Base-by-base conservation (phyloP, 2,329 filamentous ascomycete genomes). In the Lachnellula cervina region DNA sequence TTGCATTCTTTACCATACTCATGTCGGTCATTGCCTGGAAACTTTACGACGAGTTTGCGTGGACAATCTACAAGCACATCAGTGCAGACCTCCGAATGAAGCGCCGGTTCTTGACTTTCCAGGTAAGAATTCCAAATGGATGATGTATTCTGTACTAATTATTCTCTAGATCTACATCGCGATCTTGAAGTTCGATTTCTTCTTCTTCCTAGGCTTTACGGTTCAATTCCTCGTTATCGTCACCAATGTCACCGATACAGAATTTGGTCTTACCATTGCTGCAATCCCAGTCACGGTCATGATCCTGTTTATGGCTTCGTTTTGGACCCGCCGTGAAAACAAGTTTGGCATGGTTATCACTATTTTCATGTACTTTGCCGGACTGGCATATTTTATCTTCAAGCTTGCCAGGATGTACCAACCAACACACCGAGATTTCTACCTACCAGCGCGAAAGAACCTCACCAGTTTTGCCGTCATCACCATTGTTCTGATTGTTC, bases 51-150 rank as follows among this genome's bases (percentile, higher is more conserved):
- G 93, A 97, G 72, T 99, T 99, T 73, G 93, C 94, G 11, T 99
- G 94, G 94, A 94, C 94, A 56, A 99, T 99, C 68, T 91, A 99
- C 74, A 99, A 99, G 79, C 92, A 96, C 73, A 99, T 99, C 70
- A 96, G 92, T 69, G 94, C 94, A 51, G 94, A 99, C 76, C 83
- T 97, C 70, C 86, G 91, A 67, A 90, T 99, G 87, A 97, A 97
- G 81, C 87, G 92, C 75, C 86, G 94, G 62, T 99, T 96, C 76
- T 81, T 99, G 58, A 89, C 93, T 59, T 99, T 96, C 71, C 94
- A 99, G 85, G 91, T 96, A 77, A 51, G 77, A 67, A 14, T 47
- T 9, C 6, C 6, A 11, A 42, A 5, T 23, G 5, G 23, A 4
- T 5, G 25, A 48, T 49, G n/a, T 19, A 17, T 19, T 44, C 42